A percentile compares a stretch with the other conserved stretches of the same genome.
Evolutionary conservation across 208 protist genomes (phyloP).

Genomic region (Phytomonas sp.): DNA sequence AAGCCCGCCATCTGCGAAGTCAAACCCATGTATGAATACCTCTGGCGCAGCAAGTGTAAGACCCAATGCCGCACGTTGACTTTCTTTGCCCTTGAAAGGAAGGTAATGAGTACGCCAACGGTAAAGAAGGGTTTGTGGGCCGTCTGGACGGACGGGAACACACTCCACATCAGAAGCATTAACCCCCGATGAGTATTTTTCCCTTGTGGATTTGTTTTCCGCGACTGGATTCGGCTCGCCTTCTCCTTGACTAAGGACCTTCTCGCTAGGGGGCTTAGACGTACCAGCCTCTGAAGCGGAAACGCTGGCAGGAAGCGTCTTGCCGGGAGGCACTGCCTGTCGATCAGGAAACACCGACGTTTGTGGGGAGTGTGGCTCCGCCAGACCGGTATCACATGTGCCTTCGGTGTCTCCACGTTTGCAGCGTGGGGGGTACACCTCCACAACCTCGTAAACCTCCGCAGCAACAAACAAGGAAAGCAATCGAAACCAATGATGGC

Average conservation of each 20-base stretch:
- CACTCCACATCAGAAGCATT: constrained; percentile 7
- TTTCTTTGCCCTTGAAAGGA: constrained; percentile 31
- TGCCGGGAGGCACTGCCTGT: background rate
- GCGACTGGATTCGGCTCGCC: background rate
- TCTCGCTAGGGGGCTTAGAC: background rate
- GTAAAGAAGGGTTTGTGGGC: constrained; percentile 42
- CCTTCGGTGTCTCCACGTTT: background rate
- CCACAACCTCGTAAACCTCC: constrained; percentile 62
- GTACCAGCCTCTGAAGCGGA: background rate
- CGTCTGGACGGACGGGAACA: background rate
- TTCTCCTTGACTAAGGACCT: background rate
- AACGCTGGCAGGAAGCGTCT: background rate
- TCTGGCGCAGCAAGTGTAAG: constrained; percentile 33
- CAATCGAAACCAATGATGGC: constrained; percentile 26
- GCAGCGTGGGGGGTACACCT: constrained; percentile 10
- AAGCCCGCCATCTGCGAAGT: constrained; percentile 44
- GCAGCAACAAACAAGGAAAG: constrained; percentile 47
- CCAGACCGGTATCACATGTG: background rate
- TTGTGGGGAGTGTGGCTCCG: background rate
- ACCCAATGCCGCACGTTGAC: constrained; percentile 53
- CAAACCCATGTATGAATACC: constrained; percentile 33
- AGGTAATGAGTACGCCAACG: constrained; percentile 43
- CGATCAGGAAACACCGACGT: background rate
- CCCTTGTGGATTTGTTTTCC: background rate
- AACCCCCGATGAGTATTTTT: background rate